Percentiles rank a stretch among this genome's conserved stretches.
Conservation (phyloP, 176 grass and related monocot genomes). For the Zoysia pacifica region DNA sequence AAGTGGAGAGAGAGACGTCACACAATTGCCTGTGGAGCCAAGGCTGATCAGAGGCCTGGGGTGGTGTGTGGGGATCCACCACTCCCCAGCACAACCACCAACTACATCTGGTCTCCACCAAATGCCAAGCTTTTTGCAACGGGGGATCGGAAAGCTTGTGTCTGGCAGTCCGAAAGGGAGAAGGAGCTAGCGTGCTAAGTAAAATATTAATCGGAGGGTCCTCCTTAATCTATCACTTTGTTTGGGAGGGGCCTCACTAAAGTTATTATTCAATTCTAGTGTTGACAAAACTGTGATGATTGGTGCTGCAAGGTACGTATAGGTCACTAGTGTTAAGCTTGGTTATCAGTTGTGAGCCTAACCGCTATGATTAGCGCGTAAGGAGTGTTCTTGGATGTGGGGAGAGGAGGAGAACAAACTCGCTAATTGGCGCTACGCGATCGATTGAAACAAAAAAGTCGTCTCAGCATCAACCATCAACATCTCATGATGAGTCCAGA, state of each 20-base stretch:
- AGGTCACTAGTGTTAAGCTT: slow-evolving; percentile 19
- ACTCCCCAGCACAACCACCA: slow-evolving; percentile 38
- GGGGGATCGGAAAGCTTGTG: not conserved
- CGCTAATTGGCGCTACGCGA: not conserved
- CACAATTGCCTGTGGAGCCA: slow-evolving; percentile 35
- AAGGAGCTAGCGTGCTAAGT: slow-evolving; percentile 13
- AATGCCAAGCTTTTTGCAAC: slow-evolving; percentile 34
- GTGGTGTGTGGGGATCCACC: slow-evolving; percentile 57
- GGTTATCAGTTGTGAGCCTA: slow-evolving; percentile 40
- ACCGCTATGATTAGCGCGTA: slow-evolving; percentile 46
- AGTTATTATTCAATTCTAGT: slow-evolving; percentile 38
- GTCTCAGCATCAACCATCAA: not conserved
- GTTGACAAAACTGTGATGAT: slow-evolving; percentile 45
- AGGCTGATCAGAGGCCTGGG: slow-evolving; percentile 19
- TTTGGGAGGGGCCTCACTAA: not conserved
- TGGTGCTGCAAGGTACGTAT: not conserved
- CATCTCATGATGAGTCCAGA: slow-evolving; percentile 17
- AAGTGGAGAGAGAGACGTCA: slow-evolving; percentile 53
- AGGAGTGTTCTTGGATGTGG: slow-evolving; percentile 42
- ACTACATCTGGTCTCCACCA: slow-evolving; percentile 32
- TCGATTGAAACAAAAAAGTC: slow-evolving; percentile 39
- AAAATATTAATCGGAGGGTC: not conserved
- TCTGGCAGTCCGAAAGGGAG: not conserved
- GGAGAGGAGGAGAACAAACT: not conserved
- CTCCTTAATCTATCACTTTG: slow-evolving; percentile 7